Evolutionary conservation across 352 stramenopile species (phyloP).

Genomic region (Pythium graminicola): DNA sequence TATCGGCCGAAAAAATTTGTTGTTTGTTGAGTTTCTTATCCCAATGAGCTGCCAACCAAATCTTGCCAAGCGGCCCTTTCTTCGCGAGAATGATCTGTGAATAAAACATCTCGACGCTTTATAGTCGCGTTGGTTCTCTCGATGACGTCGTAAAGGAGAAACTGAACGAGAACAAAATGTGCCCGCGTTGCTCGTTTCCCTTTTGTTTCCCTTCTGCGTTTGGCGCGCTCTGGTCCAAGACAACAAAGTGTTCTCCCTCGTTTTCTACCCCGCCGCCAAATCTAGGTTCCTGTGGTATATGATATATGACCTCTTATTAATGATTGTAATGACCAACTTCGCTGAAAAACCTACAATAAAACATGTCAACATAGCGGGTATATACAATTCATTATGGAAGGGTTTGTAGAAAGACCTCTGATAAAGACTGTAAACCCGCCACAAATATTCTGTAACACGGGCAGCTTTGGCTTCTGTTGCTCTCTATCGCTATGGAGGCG

Average conservation of each 20-base stretch:
- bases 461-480: neutral
- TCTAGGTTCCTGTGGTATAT: neutral
- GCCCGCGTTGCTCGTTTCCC: neutral
- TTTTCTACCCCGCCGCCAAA: neutral
- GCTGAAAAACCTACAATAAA: neutral
- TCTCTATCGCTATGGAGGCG: neutral
- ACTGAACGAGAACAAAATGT: too few relatives aligned
- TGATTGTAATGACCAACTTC: conserved; percentile 17
- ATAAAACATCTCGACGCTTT: conserved; percentile 93
- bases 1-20: conserved; percentile 97
- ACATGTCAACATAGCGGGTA: too few relatives aligned
- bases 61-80: conserved; percentile 98
- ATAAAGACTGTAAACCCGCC: conserved; percentile 13
- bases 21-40: conserved; percentile 99
- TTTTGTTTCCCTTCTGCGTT: neutral
- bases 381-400: neutral
- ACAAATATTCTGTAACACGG: conserved; percentile 7
- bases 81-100: conserved; percentile 99
- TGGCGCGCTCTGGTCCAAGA: neutral
- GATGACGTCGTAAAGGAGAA: too few relatives aligned
- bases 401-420: neutral
- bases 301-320: neutral
- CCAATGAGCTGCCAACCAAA: conserved; percentile 98
- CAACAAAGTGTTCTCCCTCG: neutral
- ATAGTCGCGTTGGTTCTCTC: neutral